A percentile compares a stretch with the other conserved stretches of the same genome.
Evolutionary conservation across 257 asterid species (phyloP).

Genomic region (Capsicum pubescens): DNA sequence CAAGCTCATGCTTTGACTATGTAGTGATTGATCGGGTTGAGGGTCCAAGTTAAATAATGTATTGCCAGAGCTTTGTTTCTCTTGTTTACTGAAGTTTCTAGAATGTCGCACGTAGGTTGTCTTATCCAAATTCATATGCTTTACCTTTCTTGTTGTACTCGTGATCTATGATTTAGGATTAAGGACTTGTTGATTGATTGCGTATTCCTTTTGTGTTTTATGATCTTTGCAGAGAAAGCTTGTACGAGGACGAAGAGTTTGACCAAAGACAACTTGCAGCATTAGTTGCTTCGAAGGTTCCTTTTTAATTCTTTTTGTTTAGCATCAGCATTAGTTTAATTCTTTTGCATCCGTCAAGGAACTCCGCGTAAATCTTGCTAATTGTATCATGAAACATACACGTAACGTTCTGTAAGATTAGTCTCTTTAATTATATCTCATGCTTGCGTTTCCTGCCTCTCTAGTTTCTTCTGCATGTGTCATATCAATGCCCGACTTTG

Average conservation of each 20-base stretch:
- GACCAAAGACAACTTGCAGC: slow-evolving; percentile 83
- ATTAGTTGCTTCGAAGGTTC: slow-evolving; percentile 82
- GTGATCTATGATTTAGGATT: neutral
- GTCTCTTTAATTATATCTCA: too few relatives aligned
- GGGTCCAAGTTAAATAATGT: neutral
- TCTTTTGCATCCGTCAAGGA: too few relatives aligned
- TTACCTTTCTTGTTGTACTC: neutral
- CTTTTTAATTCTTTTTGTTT: neutral
- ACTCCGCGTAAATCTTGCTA: too few relatives aligned
- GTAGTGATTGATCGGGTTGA: neutral
- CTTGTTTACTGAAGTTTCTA: neutral
- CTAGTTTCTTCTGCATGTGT: too few relatives aligned
- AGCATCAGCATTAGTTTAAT: too few relatives aligned
- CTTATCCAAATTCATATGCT: neutral
- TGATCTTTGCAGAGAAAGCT: slow-evolving; percentile 58
- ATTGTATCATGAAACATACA: too few relatives aligned
- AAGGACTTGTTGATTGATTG: slow-evolving; percentile 5
- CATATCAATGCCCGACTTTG: too few relatives aligned
- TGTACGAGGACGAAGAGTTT: slow-evolving; percentile 76
- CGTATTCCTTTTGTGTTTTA: slow-evolving; percentile 9
- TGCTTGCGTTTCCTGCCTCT: too few relatives aligned
- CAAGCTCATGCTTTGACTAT: slow-evolving; percentile 8
- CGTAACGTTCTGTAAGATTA: too few relatives aligned
- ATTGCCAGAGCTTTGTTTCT: neutral
- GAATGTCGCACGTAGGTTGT: neutral